Percentiles rank a stretch among this genome's conserved stretches.
Conservation (phyloP, 768 basidiomycete genomes). For the Rhodotorula graminis region DNA sequence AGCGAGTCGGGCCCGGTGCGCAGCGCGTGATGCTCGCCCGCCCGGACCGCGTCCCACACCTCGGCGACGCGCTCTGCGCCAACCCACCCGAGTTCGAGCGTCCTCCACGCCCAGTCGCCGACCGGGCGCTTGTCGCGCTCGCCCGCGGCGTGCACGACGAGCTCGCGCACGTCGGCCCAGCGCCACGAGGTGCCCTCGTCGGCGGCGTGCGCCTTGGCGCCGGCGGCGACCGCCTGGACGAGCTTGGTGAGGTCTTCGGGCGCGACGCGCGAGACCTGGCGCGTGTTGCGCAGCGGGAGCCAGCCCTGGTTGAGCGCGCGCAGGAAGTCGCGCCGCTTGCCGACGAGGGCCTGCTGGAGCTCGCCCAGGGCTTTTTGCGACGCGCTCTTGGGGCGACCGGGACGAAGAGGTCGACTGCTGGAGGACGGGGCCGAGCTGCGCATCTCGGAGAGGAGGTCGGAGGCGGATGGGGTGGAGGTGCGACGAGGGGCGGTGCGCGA, state of each 20-base stretch:
- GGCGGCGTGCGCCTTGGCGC: not conserved
- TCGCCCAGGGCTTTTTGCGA: not conserved
- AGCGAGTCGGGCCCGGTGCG: not conserved
- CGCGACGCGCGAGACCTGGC: conserved; percentile 4
- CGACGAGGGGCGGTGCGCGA: not conserved
- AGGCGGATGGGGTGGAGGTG: conserved; percentile 3
- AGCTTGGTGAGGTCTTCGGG: conserved; percentile 8
- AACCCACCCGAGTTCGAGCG: not conserved
- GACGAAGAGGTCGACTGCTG: not conserved
- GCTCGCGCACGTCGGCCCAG: conserved; percentile 8
- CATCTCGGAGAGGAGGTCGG: conserved; percentile 28
- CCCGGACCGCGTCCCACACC: conserved; percentile 16
- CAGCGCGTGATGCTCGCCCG: conserved; percentile 12
- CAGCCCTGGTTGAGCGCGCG: conserved; percentile 18
- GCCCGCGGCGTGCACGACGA: conserved; percentile 19
- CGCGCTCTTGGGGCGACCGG: too few relatives aligned
- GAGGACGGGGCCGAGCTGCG: not conserved
- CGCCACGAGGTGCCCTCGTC: not conserved
- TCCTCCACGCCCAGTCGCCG: conserved; percentile 18
- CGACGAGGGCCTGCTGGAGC: not conserved
- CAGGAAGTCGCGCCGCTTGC: not conserved
- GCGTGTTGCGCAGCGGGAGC: conserved; percentile 14
- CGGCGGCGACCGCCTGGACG: not conserved
- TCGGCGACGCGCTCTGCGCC: conserved; percentile 31
- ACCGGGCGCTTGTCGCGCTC: conserved; percentile 6